These are phyloP conservation scores for Miscanthus sacchariflorus DNA, from an alignment of 202 grass and related monocot species.

Conservation along the genomic window DNA sequence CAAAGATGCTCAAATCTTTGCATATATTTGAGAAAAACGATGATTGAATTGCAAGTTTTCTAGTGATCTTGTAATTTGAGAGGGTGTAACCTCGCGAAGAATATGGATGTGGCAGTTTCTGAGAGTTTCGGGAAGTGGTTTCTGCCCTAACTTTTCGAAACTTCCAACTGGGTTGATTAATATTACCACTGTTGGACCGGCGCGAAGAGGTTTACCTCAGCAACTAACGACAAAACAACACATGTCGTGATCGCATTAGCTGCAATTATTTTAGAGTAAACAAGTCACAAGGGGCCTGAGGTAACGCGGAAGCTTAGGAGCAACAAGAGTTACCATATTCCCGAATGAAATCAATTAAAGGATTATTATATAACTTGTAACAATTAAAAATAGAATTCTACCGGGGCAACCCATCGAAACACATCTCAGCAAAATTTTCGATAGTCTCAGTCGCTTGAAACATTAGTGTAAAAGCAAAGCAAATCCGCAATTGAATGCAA, in stretches of 20 bases:
- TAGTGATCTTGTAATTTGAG: too few relatives aligned
- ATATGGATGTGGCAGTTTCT: too few relatives aligned
- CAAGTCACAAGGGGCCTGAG: too few relatives aligned
- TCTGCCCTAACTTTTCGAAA: too few relatives aligned
- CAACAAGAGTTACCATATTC: background rate
- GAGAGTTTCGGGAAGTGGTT: background rate
- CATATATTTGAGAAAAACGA: too few relatives aligned
- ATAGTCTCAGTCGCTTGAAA: background rate
- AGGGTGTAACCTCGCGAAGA: too few relatives aligned
- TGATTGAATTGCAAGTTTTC: too few relatives aligned
- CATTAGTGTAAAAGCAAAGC: slow-evolving; percentile 26
- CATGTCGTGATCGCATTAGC: too few relatives aligned
- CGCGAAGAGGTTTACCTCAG: background rate
- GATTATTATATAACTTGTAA: too few relatives aligned
- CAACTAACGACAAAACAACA: background rate
- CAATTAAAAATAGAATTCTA: background rate
- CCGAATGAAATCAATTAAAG: background rate
- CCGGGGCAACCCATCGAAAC: background rate
- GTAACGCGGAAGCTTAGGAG: background rate
- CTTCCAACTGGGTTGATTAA: too few relatives aligned
- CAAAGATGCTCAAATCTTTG: too few relatives aligned
- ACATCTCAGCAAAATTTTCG: slow-evolving; percentile 24
- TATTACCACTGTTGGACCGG: background rate
- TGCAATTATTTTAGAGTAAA: too few relatives aligned
- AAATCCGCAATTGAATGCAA: slow-evolving; percentile 3